phyloP scores from a whole-genome alignment of 805 yeast species.

The Starmera dryadoides region DNA sequence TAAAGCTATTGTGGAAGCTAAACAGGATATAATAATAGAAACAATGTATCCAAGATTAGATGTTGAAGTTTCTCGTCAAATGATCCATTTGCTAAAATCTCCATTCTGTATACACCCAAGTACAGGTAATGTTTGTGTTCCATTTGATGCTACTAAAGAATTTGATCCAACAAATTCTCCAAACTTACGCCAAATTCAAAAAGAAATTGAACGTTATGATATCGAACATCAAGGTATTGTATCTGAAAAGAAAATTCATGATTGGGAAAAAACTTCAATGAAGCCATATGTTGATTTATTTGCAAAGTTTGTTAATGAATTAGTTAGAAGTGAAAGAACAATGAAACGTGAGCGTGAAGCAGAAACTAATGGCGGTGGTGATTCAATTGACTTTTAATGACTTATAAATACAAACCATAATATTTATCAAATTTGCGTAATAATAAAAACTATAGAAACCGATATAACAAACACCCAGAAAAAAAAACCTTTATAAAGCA shows the following conservation, averaged over 20 bases:
- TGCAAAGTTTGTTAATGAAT: conserved; percentile 48
- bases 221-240: conserved; percentile 13
- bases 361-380: conserved; percentile 17
- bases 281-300: conserved; percentile 67
- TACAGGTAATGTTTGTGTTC: conserved; percentile 93
- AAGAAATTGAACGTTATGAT: conserved; percentile 52
- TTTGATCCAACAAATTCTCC: conserved; percentile 84
- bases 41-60: conserved; percentile 89
- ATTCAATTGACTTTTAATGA: conserved; percentile 9
- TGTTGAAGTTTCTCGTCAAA: conserved; percentile 83
- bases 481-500: too few relatives aligned
- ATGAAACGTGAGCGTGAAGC: conserved; percentile 37
- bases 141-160: conserved; percentile 41
- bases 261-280: conserved; percentile 60
- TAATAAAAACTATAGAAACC: too few relatives aligned
- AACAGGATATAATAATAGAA: conserved; percentile 73
- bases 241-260: conserved; percentile 20
- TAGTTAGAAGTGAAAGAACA: conserved; percentile 47
- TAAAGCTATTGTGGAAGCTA: conserved; percentile 53
- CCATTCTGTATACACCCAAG: conserved; percentile 97
- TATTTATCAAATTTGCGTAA: too few relatives aligned
- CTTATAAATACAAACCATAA: too few relatives aligned
- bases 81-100: conserved; percentile 87
- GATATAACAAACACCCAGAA: too few relatives aligned
- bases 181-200: conserved; percentile 53